A percentile compares a stretch with the other conserved stretches of the same genome.
These are phyloP conservation scores for Trapa bicornis DNA, from an alignment of 345 rosid species.

Conservation along the genomic window DNA sequence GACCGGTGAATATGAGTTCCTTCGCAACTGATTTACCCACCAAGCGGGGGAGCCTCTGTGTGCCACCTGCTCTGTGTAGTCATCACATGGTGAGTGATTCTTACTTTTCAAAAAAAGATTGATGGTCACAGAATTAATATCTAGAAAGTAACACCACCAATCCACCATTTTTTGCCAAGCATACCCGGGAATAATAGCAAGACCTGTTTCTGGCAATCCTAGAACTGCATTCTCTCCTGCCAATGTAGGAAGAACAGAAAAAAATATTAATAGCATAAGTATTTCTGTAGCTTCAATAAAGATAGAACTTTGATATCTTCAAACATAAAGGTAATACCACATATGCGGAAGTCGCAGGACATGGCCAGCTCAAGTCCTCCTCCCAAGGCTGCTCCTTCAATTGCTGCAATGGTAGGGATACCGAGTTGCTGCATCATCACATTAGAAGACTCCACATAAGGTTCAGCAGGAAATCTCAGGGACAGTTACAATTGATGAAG, in stretches of 20 bases:
- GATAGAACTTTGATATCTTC: neutral
- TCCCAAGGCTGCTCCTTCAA: conserved; percentile 87
- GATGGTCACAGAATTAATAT: neutral
- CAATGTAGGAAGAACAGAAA: neutral
- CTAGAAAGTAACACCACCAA: neutral
- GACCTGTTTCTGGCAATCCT: conserved; percentile 95
- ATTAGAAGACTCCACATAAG: neutral
- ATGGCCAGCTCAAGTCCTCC: conserved; percentile 98
- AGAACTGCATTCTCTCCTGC: conserved; percentile 69
- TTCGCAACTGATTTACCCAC: conserved; percentile 73
- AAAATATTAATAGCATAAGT: neutral
- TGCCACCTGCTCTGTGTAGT: conserved; percentile 72
- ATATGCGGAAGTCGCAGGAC: conserved; percentile 82
- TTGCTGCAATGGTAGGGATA: conserved; percentile 76
- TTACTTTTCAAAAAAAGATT: neutral
- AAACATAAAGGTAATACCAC: conserved; percentile 35
- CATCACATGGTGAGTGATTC: neutral
- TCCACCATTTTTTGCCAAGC: neutral
- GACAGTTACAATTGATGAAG: no score
- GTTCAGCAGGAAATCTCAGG: neutral
- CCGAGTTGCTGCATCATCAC: conserved; percentile 35
- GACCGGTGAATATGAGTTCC: conserved; percentile 78
- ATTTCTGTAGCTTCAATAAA: neutral
- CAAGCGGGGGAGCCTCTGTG: conserved; percentile 79
- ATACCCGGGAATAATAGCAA: conserved; percentile 92